Base-by-base conservation (phyloP, 139 green algal genomes). In the Auxenochlorella pyrenoidosa region DNA sequence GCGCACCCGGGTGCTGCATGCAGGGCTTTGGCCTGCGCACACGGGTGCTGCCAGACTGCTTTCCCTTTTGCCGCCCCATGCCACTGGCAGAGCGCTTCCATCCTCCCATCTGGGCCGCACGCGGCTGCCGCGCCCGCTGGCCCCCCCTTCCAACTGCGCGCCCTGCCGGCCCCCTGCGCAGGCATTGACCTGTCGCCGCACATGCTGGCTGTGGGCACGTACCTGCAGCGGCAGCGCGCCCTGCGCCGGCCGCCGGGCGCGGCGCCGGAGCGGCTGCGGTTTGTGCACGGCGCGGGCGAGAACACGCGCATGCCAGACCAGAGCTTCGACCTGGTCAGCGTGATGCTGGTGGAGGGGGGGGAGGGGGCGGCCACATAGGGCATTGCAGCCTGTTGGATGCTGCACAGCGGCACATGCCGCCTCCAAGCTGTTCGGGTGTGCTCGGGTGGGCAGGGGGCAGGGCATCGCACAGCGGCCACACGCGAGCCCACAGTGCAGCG, bases 131-230 rank as follows among this genome's bases (percentile, higher is more conserved):
- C 19, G 6, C 18, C n/a, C 13, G 30, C 70, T 79, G n/a, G n/a
- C n/a, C n/a, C n/a, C n/a, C n/a, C n/a, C n/a, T n/a, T n/a, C n/a
- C n/a, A n/a, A n/a, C n/a, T n/a, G n/a, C n/a, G n/a, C n/a, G n/a
- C n/a, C 40, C 24, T 47, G 6, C 40, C 8, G 32, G 13, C 36
- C 2, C 36, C 34, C 32, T 32, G 30, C 76, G 77, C 92, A 28
- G 95, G 92, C 24, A n/a, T 97, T 0, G 95, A 98, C 85, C 91
- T 97, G 28, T 95, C 89, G 5, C 93, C 94, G 2, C 85, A 97
- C 89, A 95, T 97, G 85, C 54, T 98, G 47, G 93, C 94, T 15
- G 94, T 96, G 32, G 95, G 91, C 15, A 59, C 40, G 59, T 92
- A 93, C 71, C 79, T 94, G 82, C 91, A 95, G 87, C 71, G 89